These are phyloP conservation scores for Gonapodya sp. DNA, from an alignment of 192 early-diverging fungal species.

Conservation along the genomic window DNA sequence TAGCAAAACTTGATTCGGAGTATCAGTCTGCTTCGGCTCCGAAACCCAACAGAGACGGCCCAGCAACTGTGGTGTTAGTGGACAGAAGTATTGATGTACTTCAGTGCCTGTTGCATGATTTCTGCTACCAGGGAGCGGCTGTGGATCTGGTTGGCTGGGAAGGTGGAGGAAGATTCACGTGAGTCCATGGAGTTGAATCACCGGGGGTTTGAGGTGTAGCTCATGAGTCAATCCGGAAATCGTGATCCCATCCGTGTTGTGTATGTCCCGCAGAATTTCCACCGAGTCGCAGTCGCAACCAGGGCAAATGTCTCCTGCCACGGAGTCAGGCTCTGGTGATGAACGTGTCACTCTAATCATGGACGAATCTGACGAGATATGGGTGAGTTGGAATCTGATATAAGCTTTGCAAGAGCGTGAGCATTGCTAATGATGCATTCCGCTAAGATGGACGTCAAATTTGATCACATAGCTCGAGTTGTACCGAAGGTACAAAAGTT, in stretches of 20 bases:
- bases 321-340: neutral
- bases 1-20: slow-evolving; percentile 53
- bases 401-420: neutral
- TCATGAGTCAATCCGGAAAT: no score
- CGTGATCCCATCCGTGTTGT: no score
- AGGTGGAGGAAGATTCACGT: neutral
- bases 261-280: slow-evolving; percentile 34
- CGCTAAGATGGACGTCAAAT: slow-evolving; percentile 26
- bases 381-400: slow-evolving; percentile 27
- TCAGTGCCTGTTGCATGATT: slow-evolving; percentile 90
- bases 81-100: slow-evolving; percentile 88
- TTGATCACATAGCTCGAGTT: slow-evolving; percentile 59
- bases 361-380: slow-evolving; percentile 71
- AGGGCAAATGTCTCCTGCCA: neutral
- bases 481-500: neutral
- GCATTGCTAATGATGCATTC: neutral
- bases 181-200: neutral
- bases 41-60: slow-evolving; percentile 22
- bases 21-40: slow-evolving; percentile 33
- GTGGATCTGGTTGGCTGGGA: neutral
- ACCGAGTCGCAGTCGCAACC: neutral
- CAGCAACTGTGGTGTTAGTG: slow-evolving; percentile 73
- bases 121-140: slow-evolving; percentile 77
- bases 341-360: slow-evolving; percentile 25
- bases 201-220: neutral